Evolutionary conservation across 768 basidiomycete species (phyloP).

Genomic region (Gymnopilus dilepis): DNA sequence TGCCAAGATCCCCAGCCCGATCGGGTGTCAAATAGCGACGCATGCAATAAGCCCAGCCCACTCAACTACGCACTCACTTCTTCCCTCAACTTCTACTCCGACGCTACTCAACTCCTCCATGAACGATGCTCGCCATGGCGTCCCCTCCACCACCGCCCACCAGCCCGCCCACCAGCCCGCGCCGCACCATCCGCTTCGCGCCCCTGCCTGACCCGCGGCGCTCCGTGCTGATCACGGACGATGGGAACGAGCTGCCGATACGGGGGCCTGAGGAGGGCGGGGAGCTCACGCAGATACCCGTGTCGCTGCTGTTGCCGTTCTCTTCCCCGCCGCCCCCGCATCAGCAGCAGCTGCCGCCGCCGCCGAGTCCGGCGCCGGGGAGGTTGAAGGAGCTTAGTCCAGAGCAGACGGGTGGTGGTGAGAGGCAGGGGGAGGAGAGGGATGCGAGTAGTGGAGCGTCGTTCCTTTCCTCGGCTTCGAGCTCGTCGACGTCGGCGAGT

Average conservation of each 20-base stretch:
- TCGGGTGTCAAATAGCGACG: neutral
- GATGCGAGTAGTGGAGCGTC: slow-evolving; percentile 29
- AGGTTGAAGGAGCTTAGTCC: neutral
- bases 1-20: slow-evolving; percentile 2
- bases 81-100: slow-evolving; percentile 14
- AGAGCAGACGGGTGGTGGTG: neutral
- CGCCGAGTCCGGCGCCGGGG: neutral
- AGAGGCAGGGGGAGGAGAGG: neutral
- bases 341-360: slow-evolving; percentile 16
- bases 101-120: too few species aligned
- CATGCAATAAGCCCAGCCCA: neutral
- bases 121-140: neutral
- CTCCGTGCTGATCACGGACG: slow-evolving; percentile 47
- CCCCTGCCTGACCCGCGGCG: slow-evolving; percentile 81
- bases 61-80: slow-evolving; percentile 20
- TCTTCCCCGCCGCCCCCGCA: too few species aligned
- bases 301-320: slow-evolving; percentile 22
- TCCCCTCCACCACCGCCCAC: too few species aligned
- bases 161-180: slow-evolving; percentile 6
- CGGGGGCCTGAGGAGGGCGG: slow-evolving; percentile 24
- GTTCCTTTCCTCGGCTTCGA: slow-evolving; percentile 33
- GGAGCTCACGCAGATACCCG: slow-evolving; percentile 29
- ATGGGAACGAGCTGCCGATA: slow-evolving; percentile 47
- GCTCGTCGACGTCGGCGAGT: slow-evolving; percentile 26
- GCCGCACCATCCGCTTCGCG: slow-evolving; percentile 73